Percentiles rank a stretch among this genome's conserved stretches.
phyloP scores from a whole-genome alignment of 768 basidiomycete genomes.

The Podaxis sp. region DNA sequence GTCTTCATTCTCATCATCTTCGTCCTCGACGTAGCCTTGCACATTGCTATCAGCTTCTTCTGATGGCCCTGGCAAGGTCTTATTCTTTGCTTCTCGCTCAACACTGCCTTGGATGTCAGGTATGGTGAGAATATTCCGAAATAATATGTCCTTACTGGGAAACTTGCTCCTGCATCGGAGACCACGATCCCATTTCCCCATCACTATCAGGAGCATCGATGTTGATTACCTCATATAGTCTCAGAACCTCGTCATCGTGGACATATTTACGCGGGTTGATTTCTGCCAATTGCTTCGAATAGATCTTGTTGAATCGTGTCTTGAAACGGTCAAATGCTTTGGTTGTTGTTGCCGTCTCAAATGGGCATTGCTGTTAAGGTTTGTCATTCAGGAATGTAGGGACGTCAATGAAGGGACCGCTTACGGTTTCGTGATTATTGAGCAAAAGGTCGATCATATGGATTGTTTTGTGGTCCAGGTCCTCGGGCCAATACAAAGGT shows the following conservation, averaged over 20 bases:
- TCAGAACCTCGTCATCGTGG: conserved; percentile 34
- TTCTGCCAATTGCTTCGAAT: conserved; percentile 39
- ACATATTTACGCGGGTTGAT: conserved; percentile 34
- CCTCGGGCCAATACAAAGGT: conserved; percentile 45
- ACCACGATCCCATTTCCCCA: conserved; percentile 13
- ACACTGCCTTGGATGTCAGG: conserved; percentile 2
- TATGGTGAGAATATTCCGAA: not conserved
- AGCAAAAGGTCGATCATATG: conserved; percentile 50
- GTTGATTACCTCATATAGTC: conserved; percentile 18
- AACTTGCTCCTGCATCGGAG: not conserved
- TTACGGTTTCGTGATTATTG: conserved; percentile 50
- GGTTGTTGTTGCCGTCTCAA: conserved; percentile 51
- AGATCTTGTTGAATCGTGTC: conserved; percentile 41
- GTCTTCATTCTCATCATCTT: not conserved
- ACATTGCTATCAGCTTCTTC: not conserved
- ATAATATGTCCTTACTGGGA: conserved; percentile 4
- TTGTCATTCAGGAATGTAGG: conserved; percentile 1
- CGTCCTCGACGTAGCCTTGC: not conserved
- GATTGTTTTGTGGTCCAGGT: conserved; percentile 36
- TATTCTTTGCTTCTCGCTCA: not conserved
- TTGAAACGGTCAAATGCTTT: conserved; percentile 61
- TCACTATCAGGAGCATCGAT: conserved; percentile 16
- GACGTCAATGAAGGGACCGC: not conserved
- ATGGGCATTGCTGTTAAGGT: conserved; percentile 51
- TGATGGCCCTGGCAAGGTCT: not conserved